Evolutionary conservation across 805 yeast species (phyloP).

Genomic region (Torulaspora maleeae): DNA sequence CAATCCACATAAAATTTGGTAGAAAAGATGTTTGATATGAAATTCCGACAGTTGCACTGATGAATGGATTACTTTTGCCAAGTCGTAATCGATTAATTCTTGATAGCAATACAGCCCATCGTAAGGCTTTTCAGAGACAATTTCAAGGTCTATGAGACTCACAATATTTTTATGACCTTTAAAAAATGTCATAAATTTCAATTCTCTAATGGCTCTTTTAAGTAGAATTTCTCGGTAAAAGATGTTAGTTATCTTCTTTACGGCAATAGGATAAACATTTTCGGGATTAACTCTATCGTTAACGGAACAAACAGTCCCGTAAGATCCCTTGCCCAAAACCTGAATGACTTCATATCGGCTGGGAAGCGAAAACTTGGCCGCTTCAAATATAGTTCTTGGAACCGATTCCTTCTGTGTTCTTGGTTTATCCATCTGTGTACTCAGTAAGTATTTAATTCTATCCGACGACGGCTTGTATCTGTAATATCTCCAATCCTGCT

Average conservation of each 20-base stretch:
- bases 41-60: conserved; percentile 75
- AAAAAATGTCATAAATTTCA: conserved; percentile 73
- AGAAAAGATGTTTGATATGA: conserved; percentile 69
- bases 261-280: conserved; percentile 49
- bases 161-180: conserved; percentile 84
- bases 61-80: conserved; percentile 75
- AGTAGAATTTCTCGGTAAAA: conserved; percentile 62
- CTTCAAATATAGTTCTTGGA: conserved; percentile 40
- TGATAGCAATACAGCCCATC: conserved; percentile 89
- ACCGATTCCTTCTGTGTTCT: background rate
- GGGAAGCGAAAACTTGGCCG: conserved; percentile 59
- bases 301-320: conserved; percentile 82
- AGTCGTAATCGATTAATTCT: conserved; percentile 77
- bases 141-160: conserved; percentile 66
- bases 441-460: conserved; percentile 11
- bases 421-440: conserved; percentile 12
- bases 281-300: conserved; percentile 29
- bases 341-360: conserved; percentile 52
- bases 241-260: conserved; percentile 73
- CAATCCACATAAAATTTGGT: conserved; percentile 81
- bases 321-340: conserved; percentile 77
- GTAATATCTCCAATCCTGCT: conserved; percentile 14
- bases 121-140: conserved; percentile 59
- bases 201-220: conserved; percentile 78
- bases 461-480: conserved; percentile 15